These are phyloP conservation scores for Arabis alpina DNA, from an alignment of 345 rosid species.

Conservation along the genomic window DNA sequence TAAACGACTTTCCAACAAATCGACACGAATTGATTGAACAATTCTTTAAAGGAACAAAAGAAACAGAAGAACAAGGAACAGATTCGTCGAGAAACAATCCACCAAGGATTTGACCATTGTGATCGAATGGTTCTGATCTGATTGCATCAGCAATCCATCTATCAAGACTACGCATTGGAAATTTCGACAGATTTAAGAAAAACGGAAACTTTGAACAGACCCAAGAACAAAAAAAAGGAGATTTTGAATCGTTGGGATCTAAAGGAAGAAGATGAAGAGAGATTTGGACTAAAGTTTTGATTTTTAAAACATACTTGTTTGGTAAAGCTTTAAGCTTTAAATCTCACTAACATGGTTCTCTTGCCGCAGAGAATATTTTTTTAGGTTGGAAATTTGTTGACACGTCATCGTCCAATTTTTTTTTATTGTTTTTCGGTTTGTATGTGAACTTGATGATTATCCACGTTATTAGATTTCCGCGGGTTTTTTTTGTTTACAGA, in stretches of 20 bases:
- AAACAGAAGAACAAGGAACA: conserved; percentile 51
- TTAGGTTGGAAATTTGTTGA: conserved; percentile 9
- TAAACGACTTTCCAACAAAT: conserved; percentile 31
- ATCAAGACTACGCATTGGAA: conserved; percentile 56
- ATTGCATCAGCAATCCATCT: conserved; percentile 47
- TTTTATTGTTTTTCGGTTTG: too few relatives aligned
- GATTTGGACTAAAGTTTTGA: background rate
- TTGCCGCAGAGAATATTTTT: conserved; percentile 19
- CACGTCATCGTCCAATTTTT: conserved; percentile 25
- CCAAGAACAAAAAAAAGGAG: background rate
- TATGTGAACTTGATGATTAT: too few relatives aligned
- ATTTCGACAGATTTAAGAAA: conserved; percentile 36
- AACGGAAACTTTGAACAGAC: conserved; percentile 13
- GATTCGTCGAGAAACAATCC: conserved; percentile 64
- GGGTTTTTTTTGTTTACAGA: too few relatives aligned
- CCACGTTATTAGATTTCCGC: too few relatives aligned
- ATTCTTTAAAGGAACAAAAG: conserved; percentile 37
- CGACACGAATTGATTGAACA: conserved; percentile 29
- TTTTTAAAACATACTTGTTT: background rate
- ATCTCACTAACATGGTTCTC: conserved; percentile 13
- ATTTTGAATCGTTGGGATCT: background rate
- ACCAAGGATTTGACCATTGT: conserved; percentile 39
- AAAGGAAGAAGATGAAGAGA: conserved; percentile 7
- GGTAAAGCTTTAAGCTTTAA: conserved; percentile 9
- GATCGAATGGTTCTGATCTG: conserved; percentile 43